Percentiles rank a stretch among this genome's conserved stretches.
These are phyloP conservation scores for Orbilia javanica DNA, from an alignment of 2,329 filamentous ascomycete genomes.

Conservation along the genomic window DNA sequence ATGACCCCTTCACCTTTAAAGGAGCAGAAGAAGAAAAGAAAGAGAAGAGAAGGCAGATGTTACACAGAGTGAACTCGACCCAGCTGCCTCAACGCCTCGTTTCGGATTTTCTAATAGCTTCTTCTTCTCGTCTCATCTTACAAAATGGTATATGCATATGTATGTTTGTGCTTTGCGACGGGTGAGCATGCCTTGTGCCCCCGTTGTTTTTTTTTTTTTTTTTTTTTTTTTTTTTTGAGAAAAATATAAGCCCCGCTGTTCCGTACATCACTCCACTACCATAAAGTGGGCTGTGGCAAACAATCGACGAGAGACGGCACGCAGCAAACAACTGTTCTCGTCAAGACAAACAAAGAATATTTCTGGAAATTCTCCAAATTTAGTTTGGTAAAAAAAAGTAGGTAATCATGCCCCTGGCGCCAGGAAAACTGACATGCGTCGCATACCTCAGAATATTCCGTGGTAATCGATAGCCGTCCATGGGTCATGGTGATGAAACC, in stretches of 20 bases:
- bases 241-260: constrained; percentile 3
- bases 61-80: constrained; percentile 50
- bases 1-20: not conserved
- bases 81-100: constrained; percentile 51
- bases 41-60: constrained; percentile 2
- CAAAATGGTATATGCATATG: not conserved
- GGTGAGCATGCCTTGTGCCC: not conserved
- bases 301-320: constrained; percentile 30
- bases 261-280: not conserved
- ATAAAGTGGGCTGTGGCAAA: constrained; percentile 19
- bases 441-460: constrained; percentile 18
- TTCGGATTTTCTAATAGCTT: constrained; percentile 42
- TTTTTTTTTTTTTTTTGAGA: not conserved
- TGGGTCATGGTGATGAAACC: constrained; percentile 22
- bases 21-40: not conserved
- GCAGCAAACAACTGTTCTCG: not conserved
- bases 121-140: constrained; percentile 41
- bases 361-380: constrained; percentile 43
- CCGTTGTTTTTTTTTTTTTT: not conserved
- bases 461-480: constrained; percentile 13
- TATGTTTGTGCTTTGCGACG: constrained; percentile 7
- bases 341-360: constrained; percentile 44
- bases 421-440: constrained; percentile 19
- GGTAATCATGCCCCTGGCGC: constrained; percentile 31
- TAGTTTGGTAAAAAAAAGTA: constrained; percentile 49